Evolutionary conservation across 345 rosid species (phyloP).

Genomic region (Bruguiera parviflora): DNA sequence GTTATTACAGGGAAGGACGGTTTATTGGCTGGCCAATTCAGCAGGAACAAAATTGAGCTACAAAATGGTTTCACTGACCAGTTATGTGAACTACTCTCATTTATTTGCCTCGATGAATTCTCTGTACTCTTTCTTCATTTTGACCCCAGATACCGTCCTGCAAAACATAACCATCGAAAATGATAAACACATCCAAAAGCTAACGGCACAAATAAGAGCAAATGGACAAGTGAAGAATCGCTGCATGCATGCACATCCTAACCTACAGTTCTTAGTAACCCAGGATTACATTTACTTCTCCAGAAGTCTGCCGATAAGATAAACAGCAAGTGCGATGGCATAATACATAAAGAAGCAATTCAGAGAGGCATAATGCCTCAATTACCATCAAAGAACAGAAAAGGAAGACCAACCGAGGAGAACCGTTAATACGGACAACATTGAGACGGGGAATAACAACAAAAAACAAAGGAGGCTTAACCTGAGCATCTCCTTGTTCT

Average conservation of each 20-base stretch:
- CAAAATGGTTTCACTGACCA: constrained; percentile 16
- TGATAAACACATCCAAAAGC: constrained; percentile 1
- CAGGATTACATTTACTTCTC: no score
- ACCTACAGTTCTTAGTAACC: no score
- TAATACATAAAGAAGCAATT: no score
- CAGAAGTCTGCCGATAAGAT: no score
- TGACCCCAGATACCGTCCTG: constrained; percentile 84
- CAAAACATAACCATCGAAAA: neutral
- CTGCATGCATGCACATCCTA: neutral
- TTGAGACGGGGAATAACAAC: no score
- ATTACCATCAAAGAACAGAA: no score
- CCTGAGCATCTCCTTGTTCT: constrained; percentile 90
- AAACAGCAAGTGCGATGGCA: no score
- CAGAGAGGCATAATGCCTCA: no score
- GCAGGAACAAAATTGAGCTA: constrained; percentile 41
- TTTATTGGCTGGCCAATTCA: constrained; percentile 25
- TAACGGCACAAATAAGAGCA: neutral
- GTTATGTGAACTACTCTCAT: constrained; percentile 34
- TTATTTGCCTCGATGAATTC: constrained; percentile 82
- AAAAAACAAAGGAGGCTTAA: constrained; percentile 25
- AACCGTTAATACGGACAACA: no score
- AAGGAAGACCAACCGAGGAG: no score
- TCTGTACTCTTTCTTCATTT: constrained; percentile 94
- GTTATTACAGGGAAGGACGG: constrained; percentile 11
- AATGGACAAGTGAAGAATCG: neutral